phyloP scores from a whole-genome alignment of 225 moss, liverwort and hornwort genomes.

The Thuidium tamariscinum region DNA sequence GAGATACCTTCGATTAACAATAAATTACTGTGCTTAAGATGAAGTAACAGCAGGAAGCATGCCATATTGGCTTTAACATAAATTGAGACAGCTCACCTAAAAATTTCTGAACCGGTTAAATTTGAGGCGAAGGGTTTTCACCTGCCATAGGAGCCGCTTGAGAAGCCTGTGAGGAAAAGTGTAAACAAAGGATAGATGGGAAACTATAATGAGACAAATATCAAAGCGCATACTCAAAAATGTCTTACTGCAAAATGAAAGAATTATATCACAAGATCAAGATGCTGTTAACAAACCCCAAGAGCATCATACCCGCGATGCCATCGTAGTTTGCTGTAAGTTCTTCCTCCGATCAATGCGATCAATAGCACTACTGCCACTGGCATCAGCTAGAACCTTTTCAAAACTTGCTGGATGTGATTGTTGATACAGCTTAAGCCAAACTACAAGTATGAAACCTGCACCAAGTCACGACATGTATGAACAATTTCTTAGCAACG shows the following conservation, averaged over 20 bases:
- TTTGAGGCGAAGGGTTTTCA: background rate
- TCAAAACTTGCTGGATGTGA: conserved; percentile 42
- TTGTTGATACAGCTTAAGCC: conserved; percentile 56
- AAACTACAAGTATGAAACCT: conserved; percentile 53
- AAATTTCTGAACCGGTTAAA: background rate
- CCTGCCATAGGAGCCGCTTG: conserved; percentile 4
- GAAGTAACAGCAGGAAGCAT: background rate
- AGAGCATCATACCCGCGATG: conserved; percentile 11
- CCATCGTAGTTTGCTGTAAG: conserved; percentile 20
- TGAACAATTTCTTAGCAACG: background rate
- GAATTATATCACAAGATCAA: background rate
- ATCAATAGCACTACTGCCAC: conserved; percentile 37
- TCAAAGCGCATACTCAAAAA: background rate
- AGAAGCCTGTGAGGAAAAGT: conserved; percentile 15
- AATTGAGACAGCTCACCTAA: conserved; percentile 6
- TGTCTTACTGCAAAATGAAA: background rate
- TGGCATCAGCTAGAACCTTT: conserved; percentile 34
- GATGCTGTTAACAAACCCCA: background rate
- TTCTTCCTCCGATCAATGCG: conserved; percentile 33
- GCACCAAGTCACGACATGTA: background rate
- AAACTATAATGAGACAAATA: background rate
- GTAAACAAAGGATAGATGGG: background rate
- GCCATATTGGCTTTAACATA: background rate
- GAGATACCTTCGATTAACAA: background rate
- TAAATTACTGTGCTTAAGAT: background rate